A percentile compares a stretch with the other conserved stretches of the same genome.
phyloP scores from a whole-genome alignment of 2,329 filamentous ascomycete species.

The Sphaerulina populicola region DNA sequence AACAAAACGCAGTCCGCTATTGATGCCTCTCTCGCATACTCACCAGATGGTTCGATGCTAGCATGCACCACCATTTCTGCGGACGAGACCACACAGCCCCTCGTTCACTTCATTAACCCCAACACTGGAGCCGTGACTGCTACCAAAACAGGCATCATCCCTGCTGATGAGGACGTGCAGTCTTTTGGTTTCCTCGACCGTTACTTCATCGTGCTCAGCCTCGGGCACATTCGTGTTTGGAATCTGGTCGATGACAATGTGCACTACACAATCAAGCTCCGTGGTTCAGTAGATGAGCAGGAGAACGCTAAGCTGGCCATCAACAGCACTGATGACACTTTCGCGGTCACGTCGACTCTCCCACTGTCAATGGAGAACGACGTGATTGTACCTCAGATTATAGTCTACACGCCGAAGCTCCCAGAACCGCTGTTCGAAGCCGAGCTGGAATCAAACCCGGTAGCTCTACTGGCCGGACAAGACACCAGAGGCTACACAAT shows the following conservation, averaged over 20 bases:
- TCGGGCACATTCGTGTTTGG: conserved; percentile 66
- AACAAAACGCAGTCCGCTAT: conserved; percentile 8
- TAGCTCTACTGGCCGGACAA: conserved; percentile 57
- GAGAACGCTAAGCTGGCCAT: conserved; percentile 50
- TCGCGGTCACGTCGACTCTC: conserved; percentile 31
- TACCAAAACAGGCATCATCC: conserved; percentile 47
- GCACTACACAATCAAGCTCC: conserved; percentile 56
- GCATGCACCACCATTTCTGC: conserved; percentile 47
- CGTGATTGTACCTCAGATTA: conserved; percentile 30
- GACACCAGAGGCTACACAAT: conserved; percentile 64
- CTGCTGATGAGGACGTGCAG: conserved; percentile 47
- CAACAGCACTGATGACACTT: conserved; percentile 48
- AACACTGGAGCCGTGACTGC: conserved; percentile 58
- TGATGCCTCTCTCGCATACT: conserved; percentile 65
- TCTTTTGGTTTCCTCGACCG: conserved; percentile 60
- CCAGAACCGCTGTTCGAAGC: conserved; percentile 46
- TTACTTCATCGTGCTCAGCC: conserved; percentile 66
- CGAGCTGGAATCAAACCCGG: conserved; percentile 42
- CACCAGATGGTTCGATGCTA: conserved; percentile 75
- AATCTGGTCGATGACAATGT: conserved; percentile 74
- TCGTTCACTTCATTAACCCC: conserved; percentile 69
- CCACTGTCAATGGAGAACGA: conserved; percentile 4
- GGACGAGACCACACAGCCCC: conserved; percentile 44
- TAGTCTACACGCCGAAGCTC: conserved; percentile 56
- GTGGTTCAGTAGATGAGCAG: conserved; percentile 27